Evolutionary conservation across 2,329 filamentous ascomycete species (phyloP).

Genomic region (Aspergillus flavus): DNA sequence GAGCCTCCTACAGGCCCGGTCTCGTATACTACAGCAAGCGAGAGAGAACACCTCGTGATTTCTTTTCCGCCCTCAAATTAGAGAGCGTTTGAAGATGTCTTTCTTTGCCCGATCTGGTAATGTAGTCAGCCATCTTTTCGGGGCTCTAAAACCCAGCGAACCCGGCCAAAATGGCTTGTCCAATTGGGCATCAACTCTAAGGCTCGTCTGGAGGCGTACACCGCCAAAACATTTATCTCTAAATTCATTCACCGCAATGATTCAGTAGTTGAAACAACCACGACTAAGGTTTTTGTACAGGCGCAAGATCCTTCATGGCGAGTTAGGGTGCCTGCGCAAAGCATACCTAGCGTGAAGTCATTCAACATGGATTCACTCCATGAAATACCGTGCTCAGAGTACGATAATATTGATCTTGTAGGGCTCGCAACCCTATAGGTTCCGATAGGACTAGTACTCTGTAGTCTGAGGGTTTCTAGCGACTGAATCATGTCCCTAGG

Average conservation of each 20-base stretch:
- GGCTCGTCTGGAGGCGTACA: neutral
- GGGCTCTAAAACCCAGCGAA: neutral
- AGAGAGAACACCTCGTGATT: neutral
- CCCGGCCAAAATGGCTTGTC: neutral
- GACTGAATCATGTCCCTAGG: neutral
- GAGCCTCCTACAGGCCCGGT: neutral
- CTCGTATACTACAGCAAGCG: neutral
- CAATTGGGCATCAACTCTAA: neutral
- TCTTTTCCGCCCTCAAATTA: neutral
- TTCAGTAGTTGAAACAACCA: neutral
- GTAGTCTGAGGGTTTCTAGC: no score
- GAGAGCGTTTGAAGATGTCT: neutral
- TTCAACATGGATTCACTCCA: neutral
- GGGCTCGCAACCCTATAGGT: neutral
- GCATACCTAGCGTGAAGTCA: neutral
- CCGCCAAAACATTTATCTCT: neutral
- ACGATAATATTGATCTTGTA: neutral
- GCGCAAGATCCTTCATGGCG: neutral
- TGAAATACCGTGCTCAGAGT: neutral
- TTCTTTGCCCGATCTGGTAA: neutral
- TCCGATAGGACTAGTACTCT: neutral
- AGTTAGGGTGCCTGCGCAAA: neutral
- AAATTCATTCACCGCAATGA: neutral
- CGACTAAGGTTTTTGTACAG: neutral
- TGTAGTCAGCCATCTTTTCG: neutral